Base-by-base conservation (phyloP, 352 stramenopile species). In the Phytophthora citrophthora region DNA sequence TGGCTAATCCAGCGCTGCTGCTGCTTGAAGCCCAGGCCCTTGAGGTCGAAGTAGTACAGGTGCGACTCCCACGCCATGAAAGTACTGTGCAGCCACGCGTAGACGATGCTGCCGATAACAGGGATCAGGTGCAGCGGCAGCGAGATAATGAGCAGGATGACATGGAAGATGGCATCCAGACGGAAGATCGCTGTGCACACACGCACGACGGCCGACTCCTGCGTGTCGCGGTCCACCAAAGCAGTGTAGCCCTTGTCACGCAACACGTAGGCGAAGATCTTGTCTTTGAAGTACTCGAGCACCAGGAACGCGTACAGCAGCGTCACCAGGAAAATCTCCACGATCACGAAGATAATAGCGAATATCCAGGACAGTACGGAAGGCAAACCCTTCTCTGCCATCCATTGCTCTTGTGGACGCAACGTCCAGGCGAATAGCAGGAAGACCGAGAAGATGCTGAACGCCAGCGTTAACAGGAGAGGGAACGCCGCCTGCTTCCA, bases 71-170 rank as follows among this genome's bases (percentile, higher is more conserved):
- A 89, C 20, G 65, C 77, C 54, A 84, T 69, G 45, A 87, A 58
- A 7, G 64, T 70, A 54, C 77, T 76, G 64, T 89, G 81, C 62
- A 89, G 54, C 71, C 69, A 86, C 61, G 79, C 70, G 56, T 83
- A 89, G n/a, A 83, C 50, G 18, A 84, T 54, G 39, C 60, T 81
- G 45, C 79, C 79, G 49, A 89, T 49, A 12, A 89, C 43, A 15
- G 77, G 77, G 55, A 88, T 84, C 36, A 87, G 62, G 68, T 88
- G 76, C 29, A 89, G 74, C 60, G 80, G 80, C 44, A 89, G 59
- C 40, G 77, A 79, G 8, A 83, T 47, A 31, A 89, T 64, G 49
- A 89, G 64, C 34, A 89, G 27, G 36, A 83, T 40, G 10, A 89
- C 15, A 41, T 72, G 79, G 20, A 80, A 59, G 9, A 79, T 67